These are phyloP conservation scores for Chalciporus chontae DNA, from an alignment of 768 basidiomycete species.

Conservation along the genomic window DNA sequence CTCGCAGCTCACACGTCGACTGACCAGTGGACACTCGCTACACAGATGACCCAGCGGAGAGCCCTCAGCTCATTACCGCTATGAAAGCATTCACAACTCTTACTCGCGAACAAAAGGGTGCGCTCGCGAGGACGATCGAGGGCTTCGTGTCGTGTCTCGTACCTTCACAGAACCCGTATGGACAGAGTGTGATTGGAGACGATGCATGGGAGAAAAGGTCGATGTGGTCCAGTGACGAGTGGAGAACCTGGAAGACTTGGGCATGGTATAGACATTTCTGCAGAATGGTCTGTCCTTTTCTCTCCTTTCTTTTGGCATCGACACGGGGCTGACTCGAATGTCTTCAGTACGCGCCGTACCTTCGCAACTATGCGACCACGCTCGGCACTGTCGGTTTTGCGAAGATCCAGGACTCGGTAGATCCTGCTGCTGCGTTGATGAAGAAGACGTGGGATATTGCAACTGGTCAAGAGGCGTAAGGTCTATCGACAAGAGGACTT, in stretches of 20 bases:
- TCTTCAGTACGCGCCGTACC: constrained; percentile 71
- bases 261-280: constrained; percentile 91
- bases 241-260: constrained; percentile 87
- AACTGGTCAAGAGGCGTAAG: constrained; percentile 51
- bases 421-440: constrained; percentile 55
- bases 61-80: constrained; percentile 64
- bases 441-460: constrained; percentile 70
- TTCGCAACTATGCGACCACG: constrained; percentile 71
- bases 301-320: not conserved
- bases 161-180: constrained; percentile 45
- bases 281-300: constrained; percentile 53
- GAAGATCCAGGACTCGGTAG: constrained; percentile 53
- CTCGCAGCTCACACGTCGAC: not conserved
- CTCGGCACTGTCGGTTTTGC: constrained; percentile 66
- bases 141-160: constrained; percentile 70
- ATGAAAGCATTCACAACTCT: constrained; percentile 73
- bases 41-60: constrained; percentile 53
- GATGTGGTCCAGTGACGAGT: constrained; percentile 69
- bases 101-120: constrained; percentile 72
- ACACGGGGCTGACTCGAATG: not conserved
- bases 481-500: not conserved
- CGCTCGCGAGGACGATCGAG: constrained; percentile 66
- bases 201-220: constrained; percentile 68
- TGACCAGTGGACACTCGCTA: constrained; percentile 2
- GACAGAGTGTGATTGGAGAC: constrained; percentile 57